phyloP scores from a whole-genome alignment of 225 moss, liverwort and hornwort genomes.

The Polytrichum formosum region DNA sequence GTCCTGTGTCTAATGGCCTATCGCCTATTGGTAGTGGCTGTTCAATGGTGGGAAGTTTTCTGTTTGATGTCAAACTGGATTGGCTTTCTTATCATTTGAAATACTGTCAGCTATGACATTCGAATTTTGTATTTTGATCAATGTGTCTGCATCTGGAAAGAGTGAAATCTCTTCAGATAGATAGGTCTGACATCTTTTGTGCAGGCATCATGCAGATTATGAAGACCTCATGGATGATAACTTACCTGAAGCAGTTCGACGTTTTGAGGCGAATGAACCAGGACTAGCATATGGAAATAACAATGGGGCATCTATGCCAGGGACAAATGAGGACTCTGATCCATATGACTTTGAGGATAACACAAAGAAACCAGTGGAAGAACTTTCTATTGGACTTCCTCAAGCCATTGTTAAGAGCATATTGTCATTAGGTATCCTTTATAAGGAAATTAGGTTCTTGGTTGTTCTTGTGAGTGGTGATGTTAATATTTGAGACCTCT shows the following conservation, averaged over 20 bases:
- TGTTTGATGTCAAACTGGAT: too few relatives aligned
- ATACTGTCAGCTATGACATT: too few relatives aligned
- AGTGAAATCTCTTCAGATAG: too few relatives aligned
- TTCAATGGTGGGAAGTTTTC: too few relatives aligned
- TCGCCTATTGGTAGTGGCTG: too few relatives aligned
- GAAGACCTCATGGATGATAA: constrained; percentile 84
- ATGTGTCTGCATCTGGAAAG: too few relatives aligned
- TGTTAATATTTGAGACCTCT: too few relatives aligned
- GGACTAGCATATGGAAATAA: constrained; percentile 47
- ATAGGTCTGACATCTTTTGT: neutral
- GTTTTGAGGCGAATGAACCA: constrained; percentile 53
- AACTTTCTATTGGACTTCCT: constrained; percentile 67
- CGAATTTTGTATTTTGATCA: too few relatives aligned
- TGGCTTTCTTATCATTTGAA: too few relatives aligned
- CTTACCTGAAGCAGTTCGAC: constrained; percentile 64
- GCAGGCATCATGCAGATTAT: constrained; percentile 84
- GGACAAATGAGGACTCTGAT: constrained; percentile 47
- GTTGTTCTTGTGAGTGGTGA: neutral
- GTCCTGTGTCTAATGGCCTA: too few relatives aligned
- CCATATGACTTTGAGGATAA: constrained; percentile 59
- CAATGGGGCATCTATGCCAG: constrained; percentile 43
- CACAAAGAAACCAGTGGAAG: constrained; percentile 56
- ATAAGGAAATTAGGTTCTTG: neutral
- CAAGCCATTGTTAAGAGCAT: constrained; percentile 91
- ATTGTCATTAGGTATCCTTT: constrained; percentile 55